These are phyloP conservation scores for Boletus rex-veris DNA, from an alignment of 768 basidiomycete species.

Conservation along the genomic window DNA sequence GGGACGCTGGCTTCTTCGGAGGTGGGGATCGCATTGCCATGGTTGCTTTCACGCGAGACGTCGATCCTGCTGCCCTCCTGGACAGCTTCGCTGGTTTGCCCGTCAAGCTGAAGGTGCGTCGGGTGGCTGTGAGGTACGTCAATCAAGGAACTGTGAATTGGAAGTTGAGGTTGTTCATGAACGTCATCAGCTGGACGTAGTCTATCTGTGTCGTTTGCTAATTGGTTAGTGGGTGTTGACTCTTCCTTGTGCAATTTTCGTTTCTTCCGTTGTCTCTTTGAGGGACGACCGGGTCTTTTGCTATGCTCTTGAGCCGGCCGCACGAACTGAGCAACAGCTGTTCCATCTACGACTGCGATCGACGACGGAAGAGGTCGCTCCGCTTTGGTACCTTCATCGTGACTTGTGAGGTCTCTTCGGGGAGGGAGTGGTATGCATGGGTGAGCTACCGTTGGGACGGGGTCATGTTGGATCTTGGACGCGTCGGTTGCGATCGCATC, in stretches of 20 bases:
- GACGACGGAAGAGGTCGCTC: background rate
- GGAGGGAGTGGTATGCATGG: background rate
- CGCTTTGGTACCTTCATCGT: background rate
- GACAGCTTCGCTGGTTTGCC: background rate
- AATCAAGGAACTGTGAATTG: background rate
- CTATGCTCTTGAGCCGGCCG: background rate
- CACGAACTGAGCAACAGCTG: background rate
- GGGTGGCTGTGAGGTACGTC: background rate
- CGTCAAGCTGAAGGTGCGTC: background rate
- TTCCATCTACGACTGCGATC: background rate
- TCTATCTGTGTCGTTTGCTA: background rate
- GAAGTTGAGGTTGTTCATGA: slow-evolving; percentile 3
- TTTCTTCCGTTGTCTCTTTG: slow-evolving; percentile 15
- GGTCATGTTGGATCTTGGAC: background rate
- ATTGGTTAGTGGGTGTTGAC: background rate
- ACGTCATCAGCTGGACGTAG: background rate
- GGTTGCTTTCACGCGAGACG: background rate
- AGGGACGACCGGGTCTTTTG: background rate
- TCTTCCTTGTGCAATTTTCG: slow-evolving; percentile 9
- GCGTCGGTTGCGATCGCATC: slow-evolving; percentile 9
- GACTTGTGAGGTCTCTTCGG: background rate
- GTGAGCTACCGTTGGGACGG: background rate
- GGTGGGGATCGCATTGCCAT: background rate
- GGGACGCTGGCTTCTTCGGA: background rate
- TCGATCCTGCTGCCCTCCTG: background rate